Percentiles rank a stretch among this genome's conserved stretches.
phyloP scores from a whole-genome alignment of 495 filamentous ascomycete genomes.

The Penicillium longicatenatum region DNA sequence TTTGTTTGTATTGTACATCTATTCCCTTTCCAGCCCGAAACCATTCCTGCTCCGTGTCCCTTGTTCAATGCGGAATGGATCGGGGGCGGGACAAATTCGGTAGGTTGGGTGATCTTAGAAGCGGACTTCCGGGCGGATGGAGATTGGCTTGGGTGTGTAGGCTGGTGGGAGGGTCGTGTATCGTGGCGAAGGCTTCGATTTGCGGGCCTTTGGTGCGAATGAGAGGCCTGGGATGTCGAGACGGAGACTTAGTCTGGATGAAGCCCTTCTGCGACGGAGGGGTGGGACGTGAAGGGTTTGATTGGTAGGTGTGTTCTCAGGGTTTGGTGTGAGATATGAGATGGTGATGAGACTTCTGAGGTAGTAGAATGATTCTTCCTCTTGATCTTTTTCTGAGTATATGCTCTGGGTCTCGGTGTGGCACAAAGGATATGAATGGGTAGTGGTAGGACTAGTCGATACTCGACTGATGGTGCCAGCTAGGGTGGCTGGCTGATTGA shows the following conservation, averaged over 20 bases:
- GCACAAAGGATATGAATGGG: slow-evolving; percentile 5
- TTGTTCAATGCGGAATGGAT: neutral
- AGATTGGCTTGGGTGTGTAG: slow-evolving; percentile 14
- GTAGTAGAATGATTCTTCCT: slow-evolving; percentile 29
- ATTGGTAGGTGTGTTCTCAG: neutral
- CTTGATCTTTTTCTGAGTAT: slow-evolving; percentile 6
- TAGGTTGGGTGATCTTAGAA: slow-evolving; percentile 11
- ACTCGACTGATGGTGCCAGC: slow-evolving; percentile 16
- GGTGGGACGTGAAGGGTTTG: neutral
- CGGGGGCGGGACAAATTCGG: neutral
- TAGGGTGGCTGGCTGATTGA: slow-evolving; percentile 19
- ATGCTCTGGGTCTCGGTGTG: neutral
- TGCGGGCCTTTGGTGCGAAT: slow-evolving; percentile 3
- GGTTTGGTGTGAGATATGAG: slow-evolving; percentile 18
- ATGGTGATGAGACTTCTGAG: slow-evolving; percentile 29
- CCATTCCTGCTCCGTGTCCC: neutral
- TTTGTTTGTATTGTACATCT: neutral
- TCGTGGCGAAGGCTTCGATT: slow-evolving; percentile 16
- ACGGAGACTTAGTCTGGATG: slow-evolving; percentile 23
- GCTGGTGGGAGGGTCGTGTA: slow-evolving; percentile 27
- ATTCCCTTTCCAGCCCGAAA: neutral
- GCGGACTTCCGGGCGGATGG: slow-evolving; percentile 25
- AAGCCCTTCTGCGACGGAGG: slow-evolving; percentile 19
- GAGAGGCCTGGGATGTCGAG: slow-evolving; percentile 10
- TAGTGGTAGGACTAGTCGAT: slow-evolving; percentile 5